Conservation (phyloP, 148 eudicot species). For the Rhododendron molle region DNA sequence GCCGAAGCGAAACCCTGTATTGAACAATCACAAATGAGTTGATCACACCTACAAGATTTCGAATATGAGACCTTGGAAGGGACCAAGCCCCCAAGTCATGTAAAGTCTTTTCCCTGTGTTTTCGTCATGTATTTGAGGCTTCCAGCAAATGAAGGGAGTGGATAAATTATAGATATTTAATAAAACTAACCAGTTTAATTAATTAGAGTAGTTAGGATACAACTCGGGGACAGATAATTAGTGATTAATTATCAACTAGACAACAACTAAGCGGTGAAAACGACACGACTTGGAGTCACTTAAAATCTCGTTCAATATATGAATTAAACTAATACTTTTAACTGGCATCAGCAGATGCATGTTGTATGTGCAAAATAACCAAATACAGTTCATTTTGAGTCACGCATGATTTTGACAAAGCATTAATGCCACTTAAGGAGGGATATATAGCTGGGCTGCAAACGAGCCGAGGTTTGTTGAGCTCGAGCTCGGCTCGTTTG, state of each 20-base stretch:
- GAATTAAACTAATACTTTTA: background rate
- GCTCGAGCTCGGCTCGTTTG: too few species aligned
- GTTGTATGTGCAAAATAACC: background rate
- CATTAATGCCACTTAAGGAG: background rate
- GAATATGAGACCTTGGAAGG: background rate
- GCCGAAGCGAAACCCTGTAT: background rate
- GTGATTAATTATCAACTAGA: background rate
- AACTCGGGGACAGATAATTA: background rate
- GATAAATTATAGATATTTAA: background rate
- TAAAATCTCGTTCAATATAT: background rate
- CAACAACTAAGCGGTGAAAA: background rate
- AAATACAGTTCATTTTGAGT: background rate
- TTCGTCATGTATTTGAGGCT: background rate
- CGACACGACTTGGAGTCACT: background rate
- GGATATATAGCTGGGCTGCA: too few species aligned
- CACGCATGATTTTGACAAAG: conserved; percentile 7
- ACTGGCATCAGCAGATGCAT: background rate
- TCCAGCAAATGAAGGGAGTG: background rate
- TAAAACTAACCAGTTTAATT: background rate
- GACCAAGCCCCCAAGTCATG: background rate
- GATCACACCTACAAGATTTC: background rate
- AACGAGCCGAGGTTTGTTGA: too few species aligned
- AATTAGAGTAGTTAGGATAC: background rate
- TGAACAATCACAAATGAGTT: background rate
- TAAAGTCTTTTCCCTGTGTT: background rate